Conservation (phyloP, 116 monocot species). For the Iris pallida region DNA sequence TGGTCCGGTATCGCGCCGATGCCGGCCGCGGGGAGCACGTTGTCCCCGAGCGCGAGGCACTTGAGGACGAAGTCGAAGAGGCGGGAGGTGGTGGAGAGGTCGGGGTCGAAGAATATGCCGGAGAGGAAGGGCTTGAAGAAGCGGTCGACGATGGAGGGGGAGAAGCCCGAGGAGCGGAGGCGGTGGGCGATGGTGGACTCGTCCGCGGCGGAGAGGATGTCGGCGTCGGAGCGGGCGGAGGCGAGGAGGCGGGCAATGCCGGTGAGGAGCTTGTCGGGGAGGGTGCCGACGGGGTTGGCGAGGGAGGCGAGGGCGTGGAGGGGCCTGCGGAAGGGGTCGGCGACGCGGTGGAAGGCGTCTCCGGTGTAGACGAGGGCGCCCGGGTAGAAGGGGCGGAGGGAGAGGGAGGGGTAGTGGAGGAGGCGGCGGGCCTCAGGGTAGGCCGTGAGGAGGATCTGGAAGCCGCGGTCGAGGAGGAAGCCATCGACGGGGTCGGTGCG, state of each 20-base stretch:
- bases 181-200: conserved; percentile 43
- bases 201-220: conserved; percentile 32
- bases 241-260: conserved; percentile 51
- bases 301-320: conserved; percentile 48
- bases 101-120: conserved; percentile 87
- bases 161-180: conserved; percentile 47
- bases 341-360: conserved; percentile 47
- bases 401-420: conserved; percentile 63
- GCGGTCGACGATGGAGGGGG: conserved; percentile 59
- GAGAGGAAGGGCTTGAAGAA: conserved; percentile 93
- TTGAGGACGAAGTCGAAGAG: conserved; percentile 88
- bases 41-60: conserved; percentile 78
- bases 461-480: conserved; percentile 94
- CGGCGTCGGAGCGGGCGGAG: conserved; percentile 18
- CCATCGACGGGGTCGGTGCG: conserved; percentile 73
- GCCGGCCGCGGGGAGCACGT: conserved; percentile 69
- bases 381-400: conserved; percentile 67
- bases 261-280: conserved; percentile 70
- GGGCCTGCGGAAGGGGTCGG: conserved; percentile 84
- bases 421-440: conserved; percentile 67
- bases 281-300: conserved; percentile 67
- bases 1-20: conserved; percentile 72
- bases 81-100: conserved; percentile 67
- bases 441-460: conserved; percentile 96
- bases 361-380: conserved; percentile 69